phyloP scores from a whole-genome alignment of 1,284 basidiomycete species.

The Trichosporon inkin region DNA sequence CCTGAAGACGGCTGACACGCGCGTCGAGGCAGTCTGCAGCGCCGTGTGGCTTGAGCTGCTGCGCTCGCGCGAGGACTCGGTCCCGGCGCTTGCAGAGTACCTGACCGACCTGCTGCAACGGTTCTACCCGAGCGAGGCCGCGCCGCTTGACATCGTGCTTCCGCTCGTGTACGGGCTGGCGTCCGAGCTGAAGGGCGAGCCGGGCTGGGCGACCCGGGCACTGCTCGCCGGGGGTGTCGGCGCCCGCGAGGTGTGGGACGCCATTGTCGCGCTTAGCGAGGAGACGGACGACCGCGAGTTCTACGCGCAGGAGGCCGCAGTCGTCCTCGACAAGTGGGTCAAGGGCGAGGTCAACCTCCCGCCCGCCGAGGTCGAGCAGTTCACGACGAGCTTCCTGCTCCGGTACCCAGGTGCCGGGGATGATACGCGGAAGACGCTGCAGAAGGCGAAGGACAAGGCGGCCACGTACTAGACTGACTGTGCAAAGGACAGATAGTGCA shows the following conservation, averaged over 20 bases:
- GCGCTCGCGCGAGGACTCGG: constrained; percentile 58
- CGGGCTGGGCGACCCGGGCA: constrained; percentile 38
- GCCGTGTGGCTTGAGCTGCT: constrained; percentile 88
- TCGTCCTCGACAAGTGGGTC: constrained; percentile 30
- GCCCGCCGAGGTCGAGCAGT: constrained; percentile 36
- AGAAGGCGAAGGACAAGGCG: constrained; percentile 34
- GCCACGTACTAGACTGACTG: constrained; percentile 25
- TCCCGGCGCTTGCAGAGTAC: background rate
- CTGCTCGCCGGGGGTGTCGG: constrained; percentile 40
- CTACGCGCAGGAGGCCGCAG: constrained; percentile 43
- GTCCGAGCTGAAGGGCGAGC: background rate
- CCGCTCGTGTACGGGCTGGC: constrained; percentile 39
- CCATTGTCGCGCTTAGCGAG: constrained; percentile 32
- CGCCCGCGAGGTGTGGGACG: constrained; percentile 41
- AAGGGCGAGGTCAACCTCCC: constrained; percentile 18
- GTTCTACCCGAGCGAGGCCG: constrained; percentile 82
- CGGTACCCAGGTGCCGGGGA: constrained; percentile 23
- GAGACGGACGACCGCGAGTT: constrained; percentile 39
- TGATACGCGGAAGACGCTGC: constrained; percentile 34
- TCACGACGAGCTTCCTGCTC: constrained; percentile 39
- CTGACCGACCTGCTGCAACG: constrained; percentile 70
- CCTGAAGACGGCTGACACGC: constrained; percentile 87
- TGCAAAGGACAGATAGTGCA: background rate
- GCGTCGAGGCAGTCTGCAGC: constrained; percentile 72
- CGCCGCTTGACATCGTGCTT: constrained; percentile 37